These are phyloP conservation scores for Debaryomyces castellii DNA, from an alignment of 805 yeast genomes.

Conservation along the genomic window DNA sequence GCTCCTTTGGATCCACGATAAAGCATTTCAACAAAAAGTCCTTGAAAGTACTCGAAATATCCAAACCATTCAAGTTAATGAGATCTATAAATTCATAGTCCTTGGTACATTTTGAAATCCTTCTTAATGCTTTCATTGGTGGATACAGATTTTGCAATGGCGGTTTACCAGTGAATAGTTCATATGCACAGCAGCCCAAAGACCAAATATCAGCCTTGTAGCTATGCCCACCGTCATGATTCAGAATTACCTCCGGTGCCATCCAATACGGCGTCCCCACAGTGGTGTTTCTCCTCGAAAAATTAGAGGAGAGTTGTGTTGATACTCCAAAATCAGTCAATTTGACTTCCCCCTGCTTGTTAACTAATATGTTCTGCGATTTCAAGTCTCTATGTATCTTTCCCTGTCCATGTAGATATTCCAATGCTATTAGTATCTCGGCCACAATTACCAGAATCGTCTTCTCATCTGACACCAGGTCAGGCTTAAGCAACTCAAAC, in stretches of 20 bases:
- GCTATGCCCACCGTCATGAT: conserved; percentile 56
- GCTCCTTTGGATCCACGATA: conserved; percentile 27
- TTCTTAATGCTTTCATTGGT: conserved; percentile 46
- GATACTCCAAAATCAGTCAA: conserved; percentile 48
- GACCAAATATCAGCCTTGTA: conserved; percentile 77
- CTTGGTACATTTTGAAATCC: conserved; percentile 30
- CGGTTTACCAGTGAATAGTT: conserved; percentile 69
- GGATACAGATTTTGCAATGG: conserved; percentile 49
- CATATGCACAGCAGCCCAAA: conserved; percentile 75
- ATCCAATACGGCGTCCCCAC: conserved; percentile 65
- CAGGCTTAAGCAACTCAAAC: conserved; percentile 58
- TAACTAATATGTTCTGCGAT: conserved; percentile 40
- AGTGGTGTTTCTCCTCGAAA: conserved; percentile 43
- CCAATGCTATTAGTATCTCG: conserved; percentile 59
- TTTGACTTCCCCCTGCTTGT: conserved; percentile 38
- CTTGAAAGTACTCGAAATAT: conserved; percentile 22
- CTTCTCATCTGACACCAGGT: conserved; percentile 56
- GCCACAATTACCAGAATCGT: conserved; percentile 51
- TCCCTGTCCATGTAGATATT: conserved; percentile 66
- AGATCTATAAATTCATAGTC: conserved; percentile 30
- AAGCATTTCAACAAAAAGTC: conserved; percentile 37
- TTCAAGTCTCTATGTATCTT: conserved; percentile 67
- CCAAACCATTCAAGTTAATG: conserved; percentile 21
- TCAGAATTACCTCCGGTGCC: conserved; percentile 61
- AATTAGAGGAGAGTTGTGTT: conserved; percentile 41